Percentiles rank a stretch among this genome's conserved stretches.
Conservation (phyloP, 768 basidiomycete species). For the Leccinum sublutescens region DNA sequence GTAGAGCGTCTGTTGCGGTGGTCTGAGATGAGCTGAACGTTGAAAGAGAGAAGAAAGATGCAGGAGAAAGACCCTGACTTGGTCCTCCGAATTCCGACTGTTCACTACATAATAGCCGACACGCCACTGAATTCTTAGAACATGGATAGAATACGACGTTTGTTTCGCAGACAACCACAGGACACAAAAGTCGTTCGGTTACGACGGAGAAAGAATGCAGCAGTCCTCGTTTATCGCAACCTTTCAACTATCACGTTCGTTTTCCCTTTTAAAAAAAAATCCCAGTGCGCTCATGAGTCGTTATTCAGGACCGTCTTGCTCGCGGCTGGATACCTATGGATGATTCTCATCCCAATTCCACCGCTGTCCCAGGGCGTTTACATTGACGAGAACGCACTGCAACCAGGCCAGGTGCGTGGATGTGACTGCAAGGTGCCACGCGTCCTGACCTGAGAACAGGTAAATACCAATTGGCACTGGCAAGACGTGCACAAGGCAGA, state of each 20-base stretch:
- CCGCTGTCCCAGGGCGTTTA: constrained; percentile 67
- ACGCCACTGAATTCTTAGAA: neutral
- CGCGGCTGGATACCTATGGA: constrained; percentile 74
- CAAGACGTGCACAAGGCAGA: constrained; percentile 86
- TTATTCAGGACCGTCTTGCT: constrained; percentile 54
- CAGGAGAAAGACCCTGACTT: constrained; percentile 18
- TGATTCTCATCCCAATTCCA: constrained; percentile 70
- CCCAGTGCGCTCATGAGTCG: constrained; percentile 1
- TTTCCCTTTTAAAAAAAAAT: too few relatives aligned
- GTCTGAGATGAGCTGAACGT: constrained; percentile 7
- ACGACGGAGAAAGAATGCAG: constrained; percentile 42
- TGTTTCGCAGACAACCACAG: constrained; percentile 19
- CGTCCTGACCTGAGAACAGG: constrained; percentile 46
- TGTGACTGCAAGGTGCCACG: neutral
- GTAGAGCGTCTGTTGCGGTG: neutral
- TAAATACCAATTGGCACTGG: constrained; percentile 92
- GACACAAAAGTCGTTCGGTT: constrained; percentile 42
- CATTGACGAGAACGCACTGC: constrained; percentile 94
- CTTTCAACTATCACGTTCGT: constrained; percentile 34
- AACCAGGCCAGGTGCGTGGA: constrained; percentile 76
- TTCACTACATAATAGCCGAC: neutral
- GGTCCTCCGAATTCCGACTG: constrained; percentile 25
- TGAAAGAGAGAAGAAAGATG: constrained; percentile 8
- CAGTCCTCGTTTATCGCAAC: constrained; percentile 33
- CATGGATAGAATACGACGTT: constrained; percentile 25